Percentiles rank a stretch among this genome's conserved stretches.
phyloP scores from a whole-genome alignment of 139 green algal genomes.

The Picochlorum sp. region DNA sequence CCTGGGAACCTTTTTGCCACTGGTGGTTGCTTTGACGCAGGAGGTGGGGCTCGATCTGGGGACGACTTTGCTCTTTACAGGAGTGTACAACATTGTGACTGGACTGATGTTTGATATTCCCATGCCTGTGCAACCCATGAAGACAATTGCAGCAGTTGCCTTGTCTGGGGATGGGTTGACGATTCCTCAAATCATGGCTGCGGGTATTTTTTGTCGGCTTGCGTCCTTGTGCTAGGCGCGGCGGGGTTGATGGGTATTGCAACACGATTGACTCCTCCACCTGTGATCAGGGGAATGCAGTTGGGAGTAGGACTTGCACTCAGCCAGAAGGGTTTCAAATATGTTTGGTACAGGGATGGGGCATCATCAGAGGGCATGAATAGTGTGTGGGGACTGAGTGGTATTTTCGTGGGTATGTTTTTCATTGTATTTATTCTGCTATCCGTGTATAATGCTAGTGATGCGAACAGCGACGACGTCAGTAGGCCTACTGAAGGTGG shows the following conservation, averaged over 20 bases:
- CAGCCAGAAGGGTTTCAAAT: slow-evolving; percentile 36
- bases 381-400: slow-evolving; percentile 29
- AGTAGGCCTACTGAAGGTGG: too few species aligned
- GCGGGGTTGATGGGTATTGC: slow-evolving; percentile 43
- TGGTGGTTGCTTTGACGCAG: slow-evolving; percentile 48
- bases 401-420: slow-evolving; percentile 41
- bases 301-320: slow-evolving; percentile 66
- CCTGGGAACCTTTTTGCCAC: slow-evolving; percentile 67
- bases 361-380: background rate
- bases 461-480: too few species aligned
- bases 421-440: slow-evolving; percentile 34
- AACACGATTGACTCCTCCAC: slow-evolving; percentile 12
- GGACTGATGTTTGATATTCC: slow-evolving; percentile 52
- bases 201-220: slow-evolving; percentile 48
- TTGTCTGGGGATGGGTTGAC: slow-evolving; percentile 38
- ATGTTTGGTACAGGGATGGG: slow-evolving; percentile 20
- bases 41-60: slow-evolving; percentile 53
- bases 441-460: too few species aligned
- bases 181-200: slow-evolving; percentile 43
- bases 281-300: slow-evolving; percentile 48
- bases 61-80: slow-evolving; percentile 68
- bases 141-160: slow-evolving; percentile 71
- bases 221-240: slow-evolving; percentile 48
- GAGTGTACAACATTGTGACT: slow-evolving; percentile 63
- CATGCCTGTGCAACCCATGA: slow-evolving; percentile 73